A percentile compares a stretch with the other conserved stretches of the same genome.
phyloP scores from a whole-genome alignment of 306 rosid species.

The Prosopis cineraria region DNA sequence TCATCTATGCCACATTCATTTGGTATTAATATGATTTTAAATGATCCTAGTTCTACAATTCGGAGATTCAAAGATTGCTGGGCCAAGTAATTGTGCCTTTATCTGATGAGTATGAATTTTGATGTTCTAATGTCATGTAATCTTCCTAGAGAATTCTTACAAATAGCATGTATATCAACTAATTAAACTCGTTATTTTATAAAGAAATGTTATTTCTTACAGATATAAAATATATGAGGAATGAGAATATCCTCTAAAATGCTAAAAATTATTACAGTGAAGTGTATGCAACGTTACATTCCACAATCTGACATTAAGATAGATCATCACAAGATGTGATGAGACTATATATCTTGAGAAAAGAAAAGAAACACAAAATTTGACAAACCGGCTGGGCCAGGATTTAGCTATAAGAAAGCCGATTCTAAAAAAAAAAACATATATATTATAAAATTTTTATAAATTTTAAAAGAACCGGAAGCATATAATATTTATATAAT shows the following conservation, averaged over 20 bases:
- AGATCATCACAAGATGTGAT: slow-evolving; percentile 14
- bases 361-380: not conserved
- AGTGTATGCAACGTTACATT: not conserved
- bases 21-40: too few relatives aligned
- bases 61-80: too few relatives aligned
- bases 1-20: too few relatives aligned
- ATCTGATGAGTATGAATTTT: too few relatives aligned
- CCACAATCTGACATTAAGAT: not conserved
- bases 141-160: not conserved
- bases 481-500: too few relatives aligned
- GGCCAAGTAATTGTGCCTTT: too few relatives aligned
- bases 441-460: too few relatives aligned
- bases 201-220: not conserved
- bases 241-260: slow-evolving; percentile 21
- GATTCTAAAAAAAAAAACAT: too few relatives aligned
- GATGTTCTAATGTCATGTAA: not conserved
- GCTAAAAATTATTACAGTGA: slow-evolving; percentile 30
- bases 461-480: too few relatives aligned
- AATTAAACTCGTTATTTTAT: not conserved
- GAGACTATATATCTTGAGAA: not conserved
- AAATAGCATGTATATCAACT: not conserved
- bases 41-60: too few relatives aligned
- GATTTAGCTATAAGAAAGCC: too few relatives aligned
- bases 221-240: slow-evolving; percentile 19
- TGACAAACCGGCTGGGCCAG: too few relatives aligned